A percentile compares a stretch with the other conserved stretches of the same genome.
Conservation (phyloP, 78 protist genomes). For the Dictyostelium brefeldianum region DNA sequence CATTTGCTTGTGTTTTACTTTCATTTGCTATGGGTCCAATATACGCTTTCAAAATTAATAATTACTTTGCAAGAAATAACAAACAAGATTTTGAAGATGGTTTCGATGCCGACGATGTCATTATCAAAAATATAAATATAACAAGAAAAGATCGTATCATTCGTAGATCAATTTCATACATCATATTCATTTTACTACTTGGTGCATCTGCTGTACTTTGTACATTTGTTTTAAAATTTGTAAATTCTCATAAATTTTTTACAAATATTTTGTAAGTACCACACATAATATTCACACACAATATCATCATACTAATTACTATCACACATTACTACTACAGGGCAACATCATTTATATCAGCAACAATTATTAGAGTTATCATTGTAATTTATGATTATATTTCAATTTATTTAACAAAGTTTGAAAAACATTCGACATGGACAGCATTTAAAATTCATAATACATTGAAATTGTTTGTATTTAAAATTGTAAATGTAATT, state of each 20-base stretch:
- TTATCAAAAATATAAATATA: background rate
- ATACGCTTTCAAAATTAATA: conserved; percentile 39
- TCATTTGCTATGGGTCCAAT: conserved; percentile 69
- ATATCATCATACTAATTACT: background rate
- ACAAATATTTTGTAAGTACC: conserved; percentile 52
- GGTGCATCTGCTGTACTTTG: conserved; percentile 39
- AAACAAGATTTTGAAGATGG: conserved; percentile 65
- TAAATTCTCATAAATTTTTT: conserved; percentile 49
- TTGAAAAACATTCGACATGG: conserved; percentile 82
- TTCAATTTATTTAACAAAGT: conserved; percentile 54
- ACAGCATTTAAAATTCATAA: conserved; percentile 67
- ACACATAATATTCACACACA: background rate
- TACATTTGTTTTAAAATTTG: conserved; percentile 38
- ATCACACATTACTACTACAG: too few relatives aligned
- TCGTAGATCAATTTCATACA: conserved; percentile 18
- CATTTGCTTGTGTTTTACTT: conserved; percentile 15
- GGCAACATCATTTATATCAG: conserved; percentile 53
- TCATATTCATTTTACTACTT: conserved; percentile 16
- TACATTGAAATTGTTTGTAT: conserved; percentile 56
- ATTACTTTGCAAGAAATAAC: conserved; percentile 39
- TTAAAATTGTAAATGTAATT: conserved; percentile 61
- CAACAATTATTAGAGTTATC: conserved; percentile 48
- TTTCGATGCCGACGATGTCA: conserved; percentile 34
- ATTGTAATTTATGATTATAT: conserved; percentile 59
- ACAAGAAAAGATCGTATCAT: background rate